A percentile compares a stretch with the other conserved stretches of the same genome.
These are phyloP conservation scores for Aspergillus sp. DNA, from an alignment of 2,329 filamentous ascomycete species.

Conservation along the genomic window DNA sequence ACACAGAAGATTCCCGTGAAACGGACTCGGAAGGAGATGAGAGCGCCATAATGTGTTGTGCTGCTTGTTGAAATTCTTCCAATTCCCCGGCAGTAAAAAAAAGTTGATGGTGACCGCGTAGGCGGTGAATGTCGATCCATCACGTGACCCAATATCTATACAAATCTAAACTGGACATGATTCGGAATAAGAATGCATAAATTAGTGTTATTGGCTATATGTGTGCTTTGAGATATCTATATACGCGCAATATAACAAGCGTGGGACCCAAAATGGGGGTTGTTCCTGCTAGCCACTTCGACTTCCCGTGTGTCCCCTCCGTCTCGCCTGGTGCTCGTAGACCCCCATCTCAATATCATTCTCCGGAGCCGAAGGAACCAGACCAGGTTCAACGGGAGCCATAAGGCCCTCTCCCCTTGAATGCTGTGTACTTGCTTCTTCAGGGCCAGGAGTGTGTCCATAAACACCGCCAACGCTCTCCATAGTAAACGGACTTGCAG, in stretches of 20 bases:
- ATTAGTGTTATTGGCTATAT: neutral
- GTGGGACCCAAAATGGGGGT: neutral
- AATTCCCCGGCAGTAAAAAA: conserved; percentile 33
- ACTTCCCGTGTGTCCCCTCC: conserved; percentile 31
- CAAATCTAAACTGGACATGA: neutral
- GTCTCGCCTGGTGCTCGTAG: conserved; percentile 34
- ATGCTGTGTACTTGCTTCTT: conserved; percentile 8
- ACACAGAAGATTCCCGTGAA: conserved; percentile 21
- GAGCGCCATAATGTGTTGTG: conserved; percentile 27
- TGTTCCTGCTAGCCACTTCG: neutral
- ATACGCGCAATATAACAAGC: neutral
- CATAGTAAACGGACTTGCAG: conserved; percentile 73
- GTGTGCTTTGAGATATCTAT: neutral
- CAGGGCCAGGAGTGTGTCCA: conserved; percentile 38
- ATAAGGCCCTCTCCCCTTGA: conserved; percentile 19
- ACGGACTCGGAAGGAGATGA: conserved; percentile 21
- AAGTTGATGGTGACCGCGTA: conserved; percentile 21
- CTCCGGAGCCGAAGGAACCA: conserved; percentile 29
- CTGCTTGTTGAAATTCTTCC: conserved; percentile 15
- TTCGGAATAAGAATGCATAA: neutral
- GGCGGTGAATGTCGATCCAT: conserved; percentile 23
- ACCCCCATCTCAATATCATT: conserved; percentile 43
- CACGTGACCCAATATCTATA: conserved; percentile 1
- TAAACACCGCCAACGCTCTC: conserved; percentile 69
- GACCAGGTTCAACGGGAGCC: conserved; percentile 13